Evolutionary conservation across 164 flowering plant species (phyloP).

Genomic region (Stephania cephalantha): DNA sequence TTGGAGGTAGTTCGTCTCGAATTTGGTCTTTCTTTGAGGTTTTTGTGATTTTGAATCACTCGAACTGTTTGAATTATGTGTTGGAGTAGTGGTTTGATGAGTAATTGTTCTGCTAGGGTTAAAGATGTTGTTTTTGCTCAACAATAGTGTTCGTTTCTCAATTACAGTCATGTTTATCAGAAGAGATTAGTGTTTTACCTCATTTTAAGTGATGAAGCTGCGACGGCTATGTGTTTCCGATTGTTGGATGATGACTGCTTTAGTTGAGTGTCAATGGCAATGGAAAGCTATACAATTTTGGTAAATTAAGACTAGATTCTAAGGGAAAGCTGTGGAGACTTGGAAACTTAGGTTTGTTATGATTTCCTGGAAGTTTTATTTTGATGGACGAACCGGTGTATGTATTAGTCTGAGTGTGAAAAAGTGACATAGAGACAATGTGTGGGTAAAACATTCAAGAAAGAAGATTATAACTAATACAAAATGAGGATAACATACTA

Average conservation of each 20-base stretch:
- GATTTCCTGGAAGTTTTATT: neutral
- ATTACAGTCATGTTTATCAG: neutral
- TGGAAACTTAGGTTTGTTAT: neutral
- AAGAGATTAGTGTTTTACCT: neutral
- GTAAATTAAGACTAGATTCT: neutral
- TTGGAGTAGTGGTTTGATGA: neutral
- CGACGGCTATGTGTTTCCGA: neutral
- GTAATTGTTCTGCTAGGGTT: neutral
- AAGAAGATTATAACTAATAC: no score
- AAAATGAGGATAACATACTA: no score
- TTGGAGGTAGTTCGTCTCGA: slow-evolving; percentile 52
- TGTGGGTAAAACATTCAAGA: no score
- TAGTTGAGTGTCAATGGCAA: neutral
- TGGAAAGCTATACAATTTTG: neutral
- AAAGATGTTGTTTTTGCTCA: neutral
- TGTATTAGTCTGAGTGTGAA: neutral
- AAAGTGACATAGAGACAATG: neutral
- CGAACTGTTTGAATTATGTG: neutral
- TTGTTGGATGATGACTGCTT: neutral
- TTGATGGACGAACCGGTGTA: neutral
- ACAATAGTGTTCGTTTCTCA: neutral
- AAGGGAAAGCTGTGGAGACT: neutral
- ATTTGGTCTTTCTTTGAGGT: neutral
- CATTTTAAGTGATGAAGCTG: neutral
- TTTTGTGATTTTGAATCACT: neutral